Evolutionary conservation across 78 protist genomes (phyloP).

Genomic region (Dictyostelium firmibasis): DNA sequence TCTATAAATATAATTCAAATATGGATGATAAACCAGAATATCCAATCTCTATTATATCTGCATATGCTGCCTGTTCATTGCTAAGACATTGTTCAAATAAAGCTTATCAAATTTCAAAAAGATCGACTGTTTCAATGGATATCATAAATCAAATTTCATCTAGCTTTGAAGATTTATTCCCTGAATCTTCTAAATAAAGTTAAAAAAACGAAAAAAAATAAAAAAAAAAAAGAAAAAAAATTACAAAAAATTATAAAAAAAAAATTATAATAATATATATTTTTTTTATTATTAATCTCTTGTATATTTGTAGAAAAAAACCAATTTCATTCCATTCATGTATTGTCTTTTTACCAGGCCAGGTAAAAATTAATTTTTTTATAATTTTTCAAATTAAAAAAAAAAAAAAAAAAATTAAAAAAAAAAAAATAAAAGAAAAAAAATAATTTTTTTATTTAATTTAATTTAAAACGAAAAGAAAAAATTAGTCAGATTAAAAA

Average conservation of each 20-base stretch:
- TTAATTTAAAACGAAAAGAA: not conserved
- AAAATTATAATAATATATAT: too few relatives aligned
- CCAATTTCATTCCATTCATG: too few relatives aligned
- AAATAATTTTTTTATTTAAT: not conserved
- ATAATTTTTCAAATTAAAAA: not conserved
- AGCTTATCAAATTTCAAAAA: slow-evolving; percentile 18
- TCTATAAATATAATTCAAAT: slow-evolving; percentile 2
- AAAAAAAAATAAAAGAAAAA: not conserved
- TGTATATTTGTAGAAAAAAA: too few relatives aligned
- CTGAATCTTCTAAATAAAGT: not conserved
- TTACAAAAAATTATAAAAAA: too few relatives aligned
- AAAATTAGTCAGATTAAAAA: not conserved
- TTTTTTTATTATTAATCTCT: not conserved
- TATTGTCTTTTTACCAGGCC: not conserved
- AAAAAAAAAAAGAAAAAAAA: not conserved
- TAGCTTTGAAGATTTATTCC: slow-evolving; percentile 28
- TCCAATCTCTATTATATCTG: slow-evolving; percentile 19
- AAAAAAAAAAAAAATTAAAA: too few relatives aligned
- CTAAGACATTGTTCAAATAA: not conserved
- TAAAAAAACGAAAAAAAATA: not conserved
- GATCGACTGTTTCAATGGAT: slow-evolving; percentile 69
- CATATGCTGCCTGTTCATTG: slow-evolving; percentile 47
- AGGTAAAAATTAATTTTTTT: not conserved
- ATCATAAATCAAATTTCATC: slow-evolving; percentile 11
- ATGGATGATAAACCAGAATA: not conserved